Evolutionary conservation across 768 basidiomycete species (phyloP), one percentile per base, ranked within the genome.

Genomic region (Butyriboletus loyo): DNA sequence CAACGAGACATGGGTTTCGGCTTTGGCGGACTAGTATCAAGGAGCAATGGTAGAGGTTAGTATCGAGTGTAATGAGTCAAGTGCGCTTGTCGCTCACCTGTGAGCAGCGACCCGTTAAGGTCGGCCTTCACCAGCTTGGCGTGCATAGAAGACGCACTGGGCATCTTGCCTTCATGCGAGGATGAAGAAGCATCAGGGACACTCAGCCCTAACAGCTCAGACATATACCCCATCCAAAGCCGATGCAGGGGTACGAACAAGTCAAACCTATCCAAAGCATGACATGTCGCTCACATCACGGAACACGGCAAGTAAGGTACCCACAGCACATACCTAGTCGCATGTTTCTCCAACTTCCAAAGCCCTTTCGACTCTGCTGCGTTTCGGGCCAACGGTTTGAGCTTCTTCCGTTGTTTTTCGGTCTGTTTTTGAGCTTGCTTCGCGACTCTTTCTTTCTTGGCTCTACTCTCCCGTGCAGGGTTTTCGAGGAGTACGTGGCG

Each of bases 161-260:
- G 85, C 69, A 85, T 76, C 64, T 72, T 30, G 54, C 49, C n/a
- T 17, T 63, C 34, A 35, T 62, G 62, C 1, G 64, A 59, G 8
- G 66, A 52, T 4, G 68, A 61, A 19, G 67, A 50, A 0, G 62
- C 54, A 10, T 66, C 43, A 5, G 75, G 72, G 31, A 62, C 64
- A 6, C 73, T 63, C 0, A 95, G 73, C 9, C 74, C 78, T 7
- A 95, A 77, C 11, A 95, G 75, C 63, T 95, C 92, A 1, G 89
- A 85, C 82, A 94, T 91, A 66, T 96, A 95, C 6, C 84, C 87
- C 71, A 89, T 75, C 92, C 92, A 96, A 24, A 95, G 73, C 25
- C 77, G 79, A 65, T 94, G 87, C 21, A 95, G 68, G 85, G n/a
- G n/a, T n/a, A n/a, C n/a, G n/a, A n/a, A n/a, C n/a, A n/a, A n/a